Evolutionary conservation across 163 green algal genomes (phyloP), one percentile per base, ranked within the genome.

Genomic region (Scenedesmus sp.): DNA sequence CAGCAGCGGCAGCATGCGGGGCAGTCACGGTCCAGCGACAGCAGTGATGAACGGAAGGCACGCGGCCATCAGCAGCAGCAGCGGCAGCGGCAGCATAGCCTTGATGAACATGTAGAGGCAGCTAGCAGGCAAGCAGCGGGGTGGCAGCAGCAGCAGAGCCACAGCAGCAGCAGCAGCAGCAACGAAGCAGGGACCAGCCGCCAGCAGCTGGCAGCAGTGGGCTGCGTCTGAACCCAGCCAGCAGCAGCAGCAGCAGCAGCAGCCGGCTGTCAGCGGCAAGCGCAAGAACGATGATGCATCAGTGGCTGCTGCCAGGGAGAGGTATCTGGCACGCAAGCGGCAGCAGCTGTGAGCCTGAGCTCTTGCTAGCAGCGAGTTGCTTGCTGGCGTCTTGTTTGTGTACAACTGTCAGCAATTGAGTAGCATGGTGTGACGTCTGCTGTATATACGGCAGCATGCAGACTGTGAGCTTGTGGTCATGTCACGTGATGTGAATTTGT

Each of bases 241-340:
- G 46, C 56, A 43, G 51, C 9, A 76, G 61, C 49, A 87, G 81
- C 61, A 87, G 82, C 49, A 87, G 92, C 76, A 80, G 92, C 46
- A 83, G 88, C 40, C 78, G 53, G 88, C 20, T 49, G 86, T 18
- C 7, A 89, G n/a, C 44, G 89, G 88, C 40, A 96, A 96, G 90
- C 91, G 93, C 9, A 94, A 94, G 18, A 95, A 95, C 68, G 94
- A 97, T 40, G 95, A 97, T 1, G 85, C 83, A 2, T 37, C 92
- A 37, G 94, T 97, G n/a, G 93, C 93, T 83, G 94, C 94, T 0
- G 96, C 96, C 0, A 70, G 94, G 33, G 96, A 98, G 91, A 90
- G 96, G 3, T 98, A 97, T 80, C 86, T 98, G n/a, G 96, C 96
- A 0, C 92, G 97, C 40, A 96, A 95, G 91, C 91, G 92, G 73